Base-by-base conservation (phyloP, 768 basidiomycete species). In the Termitomyces eurrhizus region DNA sequence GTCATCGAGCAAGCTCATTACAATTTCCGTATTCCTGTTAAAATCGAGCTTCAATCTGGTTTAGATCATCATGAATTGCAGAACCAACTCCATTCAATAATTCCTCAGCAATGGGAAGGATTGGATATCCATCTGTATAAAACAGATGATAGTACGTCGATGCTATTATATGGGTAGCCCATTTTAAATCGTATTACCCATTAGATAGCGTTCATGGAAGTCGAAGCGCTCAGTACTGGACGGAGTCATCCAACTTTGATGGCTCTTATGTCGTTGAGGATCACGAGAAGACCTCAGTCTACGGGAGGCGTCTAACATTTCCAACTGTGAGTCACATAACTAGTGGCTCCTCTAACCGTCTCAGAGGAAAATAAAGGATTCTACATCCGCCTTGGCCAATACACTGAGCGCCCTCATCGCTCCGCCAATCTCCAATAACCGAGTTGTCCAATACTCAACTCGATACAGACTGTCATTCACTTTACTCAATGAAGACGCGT, bases 391-490 rank as follows among this genome's bases (percentile, higher is more conserved):
- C 18, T 62, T 80, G 13, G 70, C 66, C 36, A 67, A 72, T 26
- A 67, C 67, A 12, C 62, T 78, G 52, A 68, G 75, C n/a, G 68
- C 67, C 42, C 77, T 79, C 37, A 66, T 85, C 49, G 71, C 61
- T 58, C 78, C 67, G 62, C 87, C 56, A 67, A 82, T 72, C 51
- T 73, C 75, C 2, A 74, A 73, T 56, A 76, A 82, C 51, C 78
- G 83, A 35, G 79, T 83, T 56, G 83, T 85, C 42, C 92, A 91
- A 72, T 98, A 92, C 71, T 82, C 95, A 13, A 82, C 86, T 5
- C 85, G 84, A 49, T 92, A 92, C 72, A 88, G 93, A 46, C 81
- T 98, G 14, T 86, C 93, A n/a, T 97, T 98, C 75, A 92, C 90
- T 14, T 77, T 99, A 7, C 75, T 99, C 55, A 96, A 98, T 69